These are phyloP conservation scores for Moringa oleifera DNA, from an alignment of 345 rosid species.

Conservation along the genomic window DNA sequence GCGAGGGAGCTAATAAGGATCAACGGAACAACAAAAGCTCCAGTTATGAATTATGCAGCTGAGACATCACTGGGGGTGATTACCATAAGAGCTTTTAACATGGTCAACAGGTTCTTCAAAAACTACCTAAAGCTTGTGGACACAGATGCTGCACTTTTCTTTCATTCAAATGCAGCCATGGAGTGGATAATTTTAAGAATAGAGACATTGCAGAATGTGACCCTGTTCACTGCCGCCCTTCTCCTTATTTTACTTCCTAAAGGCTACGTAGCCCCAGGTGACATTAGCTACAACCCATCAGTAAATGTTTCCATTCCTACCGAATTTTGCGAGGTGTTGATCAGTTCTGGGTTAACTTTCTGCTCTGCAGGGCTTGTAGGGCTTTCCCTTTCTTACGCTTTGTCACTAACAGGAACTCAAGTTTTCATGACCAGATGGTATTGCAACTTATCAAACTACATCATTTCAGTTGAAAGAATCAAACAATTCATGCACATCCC, in stretches of 20 bases:
- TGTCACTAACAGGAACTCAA: slow-evolving; percentile 49
- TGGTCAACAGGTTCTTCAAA: slow-evolving; percentile 50
- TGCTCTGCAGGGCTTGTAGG: slow-evolving; percentile 55
- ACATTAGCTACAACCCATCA: neutral
- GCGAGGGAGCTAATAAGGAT: slow-evolving; percentile 81
- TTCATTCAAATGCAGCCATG: slow-evolving; percentile 67
- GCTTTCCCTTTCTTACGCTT: slow-evolving; percentile 70
- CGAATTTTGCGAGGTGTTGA: too few species aligned
- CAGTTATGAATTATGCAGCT: slow-evolving; percentile 79
- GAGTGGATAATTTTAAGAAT: slow-evolving; percentile 79
- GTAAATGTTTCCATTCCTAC: too few species aligned
- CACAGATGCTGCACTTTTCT: slow-evolving; percentile 63
- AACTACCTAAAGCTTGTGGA: slow-evolving; percentile 63
- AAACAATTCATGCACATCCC: slow-evolving; percentile 65
- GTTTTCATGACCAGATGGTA: slow-evolving; percentile 54
- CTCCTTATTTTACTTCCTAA: slow-evolving; percentile 68
- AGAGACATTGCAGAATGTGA: slow-evolving; percentile 65
- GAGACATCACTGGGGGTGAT: slow-evolving; percentile 83
- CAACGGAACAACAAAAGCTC: slow-evolving; percentile 92
- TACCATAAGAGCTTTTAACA: slow-evolving; percentile 81
- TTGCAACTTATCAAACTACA: slow-evolving; percentile 56
- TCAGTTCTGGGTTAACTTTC: neutral
- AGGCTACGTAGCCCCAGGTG: slow-evolving; percentile 53
- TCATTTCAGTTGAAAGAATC: slow-evolving; percentile 68
- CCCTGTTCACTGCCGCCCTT: slow-evolving; percentile 64